Evolutionary conservation across 2,329 filamentous ascomycete species (phyloP), one percentile per base, ranked within the genome.

Genomic region (Colletotrichum chlorophyti): DNA sequence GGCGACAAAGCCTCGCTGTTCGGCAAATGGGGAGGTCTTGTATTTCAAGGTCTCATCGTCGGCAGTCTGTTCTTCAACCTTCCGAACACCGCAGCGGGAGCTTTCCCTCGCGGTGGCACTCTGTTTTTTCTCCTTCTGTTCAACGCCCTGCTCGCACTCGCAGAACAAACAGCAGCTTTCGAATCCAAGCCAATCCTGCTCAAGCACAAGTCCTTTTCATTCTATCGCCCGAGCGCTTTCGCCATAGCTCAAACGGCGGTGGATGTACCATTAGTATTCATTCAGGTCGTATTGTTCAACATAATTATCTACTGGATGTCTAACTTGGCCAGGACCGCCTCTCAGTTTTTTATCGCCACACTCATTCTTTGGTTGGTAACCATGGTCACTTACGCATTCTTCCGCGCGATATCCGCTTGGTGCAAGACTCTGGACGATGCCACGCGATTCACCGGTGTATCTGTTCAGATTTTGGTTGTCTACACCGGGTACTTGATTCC

Each of bases 181-280:
- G 72, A 79, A 43, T 82, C 80, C 19, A 82, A 87, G 40, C 87
- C 86, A 0, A 89, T 91, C 53, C 71, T 91, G 34, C 73, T 89
- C 50, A 90, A 90, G 69, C 88, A 91, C 70, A 89, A 89, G 66
- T 85, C 81, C 21, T 90, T 89, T 63, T 86, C 85, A 0, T 90
- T 90, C 69, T 89, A 90, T 62, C 83, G 82, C 4, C 85, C 85
- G 2, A 76, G 83, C 0, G 84, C 85, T 15, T 85, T 81, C 60
- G 84, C 83, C 7, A 50, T 72, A 6, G 70, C 69, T 2, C 68
- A 70, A 42, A 70, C 66, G 3, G 40, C 67, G 4, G 66, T 70
- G 9, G 70, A 88, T 64, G 69, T 85, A 1, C 84, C 85, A 0
- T 70, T 86, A 8, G 79, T 86, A 0, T 70, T 86, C 15, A 70